Percentiles rank a stretch among this genome's conserved stretches.
Conservation (phyloP, 1,284 basidiomycete species). For the Ceratobasidium sp. region DNA sequence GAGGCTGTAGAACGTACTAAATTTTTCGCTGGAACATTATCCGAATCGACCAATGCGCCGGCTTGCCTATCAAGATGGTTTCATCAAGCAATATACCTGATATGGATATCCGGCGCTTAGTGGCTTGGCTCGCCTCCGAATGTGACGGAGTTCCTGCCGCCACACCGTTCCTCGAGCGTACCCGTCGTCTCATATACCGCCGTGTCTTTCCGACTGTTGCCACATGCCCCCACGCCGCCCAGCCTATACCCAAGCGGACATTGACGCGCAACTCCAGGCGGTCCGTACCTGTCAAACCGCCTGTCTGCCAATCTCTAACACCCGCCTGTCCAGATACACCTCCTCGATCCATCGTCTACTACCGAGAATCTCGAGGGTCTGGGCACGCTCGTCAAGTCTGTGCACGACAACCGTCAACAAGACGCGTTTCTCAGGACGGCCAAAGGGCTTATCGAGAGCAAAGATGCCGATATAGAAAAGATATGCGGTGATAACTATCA, state of each 20-base stretch:
- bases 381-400: constrained; percentile 90
- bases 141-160: not conserved
- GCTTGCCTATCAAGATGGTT: not conserved
- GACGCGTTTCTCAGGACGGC: constrained; percentile 89
- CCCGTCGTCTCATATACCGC: not conserved
- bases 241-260: constrained; percentile 40
- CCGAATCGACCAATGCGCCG: constrained; percentile 5
- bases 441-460: constrained; percentile 86
- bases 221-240: constrained; percentile 39
- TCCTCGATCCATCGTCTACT: constrained; percentile 82
- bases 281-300: not conserved
- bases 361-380: constrained; percentile 93
- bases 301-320: constrained; percentile 49
- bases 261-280: constrained; percentile 42
- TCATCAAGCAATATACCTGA: not conserved
- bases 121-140: constrained; percentile 3
- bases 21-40: too few species aligned
- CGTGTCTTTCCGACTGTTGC: not conserved
- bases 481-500: constrained; percentile 97
- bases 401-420: constrained; percentile 89
- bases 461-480: constrained; percentile 94
- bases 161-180: not conserved
- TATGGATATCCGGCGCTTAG: constrained; percentile 13
- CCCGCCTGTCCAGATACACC: constrained; percentile 77
- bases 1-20: too few species aligned